A percentile compares a stretch with the other conserved stretches of the same genome.
phyloP scores from a whole-genome alignment of 2,329 filamentous ascomycete species.

The Curvularia eragrostidis region DNA sequence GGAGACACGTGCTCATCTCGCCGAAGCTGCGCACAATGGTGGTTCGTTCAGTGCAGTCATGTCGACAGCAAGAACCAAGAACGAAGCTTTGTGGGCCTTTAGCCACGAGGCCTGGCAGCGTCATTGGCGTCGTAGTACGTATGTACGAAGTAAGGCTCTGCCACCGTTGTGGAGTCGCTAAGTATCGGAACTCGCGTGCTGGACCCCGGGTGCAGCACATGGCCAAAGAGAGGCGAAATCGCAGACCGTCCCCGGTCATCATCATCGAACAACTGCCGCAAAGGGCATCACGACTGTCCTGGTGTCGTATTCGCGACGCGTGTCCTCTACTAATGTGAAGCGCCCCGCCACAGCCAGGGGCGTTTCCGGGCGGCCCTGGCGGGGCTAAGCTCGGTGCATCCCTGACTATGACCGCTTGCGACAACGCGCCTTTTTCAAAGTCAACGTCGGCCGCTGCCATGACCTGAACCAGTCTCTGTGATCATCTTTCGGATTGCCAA shows the following conservation, averaged over 20 bases:
- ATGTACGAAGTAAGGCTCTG: neutral
- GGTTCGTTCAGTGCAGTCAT: neutral
- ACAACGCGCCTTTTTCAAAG: constrained; percentile 8
- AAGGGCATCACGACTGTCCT: neutral
- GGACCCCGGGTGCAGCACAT: neutral
- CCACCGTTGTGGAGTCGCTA: neutral
- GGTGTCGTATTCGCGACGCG: constrained; percentile 12
- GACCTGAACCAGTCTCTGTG: constrained; percentile 9
- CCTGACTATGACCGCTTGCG: constrained; percentile 15
- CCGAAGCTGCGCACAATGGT: neutral
- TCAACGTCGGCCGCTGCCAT: constrained; percentile 6
- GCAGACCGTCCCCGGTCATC: neutral
- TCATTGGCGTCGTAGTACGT: neutral
- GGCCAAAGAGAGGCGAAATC: neutral
- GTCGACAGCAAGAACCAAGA: neutral
- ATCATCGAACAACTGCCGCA: neutral
- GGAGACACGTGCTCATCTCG: neutral
- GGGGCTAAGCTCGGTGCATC: constrained; percentile 19
- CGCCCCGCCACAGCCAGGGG: constrained; percentile 11
- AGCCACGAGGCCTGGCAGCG: neutral
- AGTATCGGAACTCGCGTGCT: neutral
- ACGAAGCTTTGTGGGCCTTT: neutral
- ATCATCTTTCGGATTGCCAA: neutral
- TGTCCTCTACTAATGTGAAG: constrained; percentile 5
- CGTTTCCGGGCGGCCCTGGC: constrained; percentile 5